These are phyloP conservation scores for Conidiobolus incongruus DNA, from an alignment of 371 early-diverging fungal genomes.

Conservation along the genomic window DNA sequence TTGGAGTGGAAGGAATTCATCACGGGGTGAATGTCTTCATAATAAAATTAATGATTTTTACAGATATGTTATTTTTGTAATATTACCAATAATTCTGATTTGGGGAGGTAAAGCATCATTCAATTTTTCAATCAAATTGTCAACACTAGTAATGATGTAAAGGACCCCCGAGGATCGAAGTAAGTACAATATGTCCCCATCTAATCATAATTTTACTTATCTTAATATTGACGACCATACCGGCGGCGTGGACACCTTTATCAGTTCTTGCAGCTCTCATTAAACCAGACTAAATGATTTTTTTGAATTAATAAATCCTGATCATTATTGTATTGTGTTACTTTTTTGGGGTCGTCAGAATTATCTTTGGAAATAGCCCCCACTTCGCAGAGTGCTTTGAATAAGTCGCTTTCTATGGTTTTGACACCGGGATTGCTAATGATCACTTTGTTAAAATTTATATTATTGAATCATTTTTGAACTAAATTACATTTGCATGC, in stretches of 20 bases:
- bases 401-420: conserved; percentile 64
- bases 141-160: conserved; percentile 45
- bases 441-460: not conserved
- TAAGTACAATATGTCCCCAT: not conserved
- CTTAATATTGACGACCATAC: conserved; percentile 84
- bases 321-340: conserved; percentile 7
- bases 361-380: conserved; percentile 58
- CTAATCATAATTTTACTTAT: conserved; percentile 10
- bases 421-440: conserved; percentile 35
- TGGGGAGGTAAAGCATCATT: conserved; percentile 52
- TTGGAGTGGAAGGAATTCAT: conserved; percentile 79
- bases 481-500: conserved; percentile 69
- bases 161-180: not conserved
- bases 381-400: conserved; percentile 43
- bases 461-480: not conserved
- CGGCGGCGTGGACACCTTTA: conserved; percentile 98
- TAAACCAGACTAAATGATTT: conserved; percentile 27
- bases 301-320: not conserved
- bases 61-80: not conserved
- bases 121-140: conserved; percentile 41
- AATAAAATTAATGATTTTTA: not conserved
- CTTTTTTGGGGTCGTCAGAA: conserved; percentile 51
- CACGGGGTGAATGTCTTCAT: conserved; percentile 38
- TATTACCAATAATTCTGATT: conserved; percentile 65
- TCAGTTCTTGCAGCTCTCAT: conserved; percentile 93